A percentile compares a stretch with the other conserved stretches of the same genome.
Conservation (phyloP, 345 rosid genomes). For the Jatropha curcas region DNA sequence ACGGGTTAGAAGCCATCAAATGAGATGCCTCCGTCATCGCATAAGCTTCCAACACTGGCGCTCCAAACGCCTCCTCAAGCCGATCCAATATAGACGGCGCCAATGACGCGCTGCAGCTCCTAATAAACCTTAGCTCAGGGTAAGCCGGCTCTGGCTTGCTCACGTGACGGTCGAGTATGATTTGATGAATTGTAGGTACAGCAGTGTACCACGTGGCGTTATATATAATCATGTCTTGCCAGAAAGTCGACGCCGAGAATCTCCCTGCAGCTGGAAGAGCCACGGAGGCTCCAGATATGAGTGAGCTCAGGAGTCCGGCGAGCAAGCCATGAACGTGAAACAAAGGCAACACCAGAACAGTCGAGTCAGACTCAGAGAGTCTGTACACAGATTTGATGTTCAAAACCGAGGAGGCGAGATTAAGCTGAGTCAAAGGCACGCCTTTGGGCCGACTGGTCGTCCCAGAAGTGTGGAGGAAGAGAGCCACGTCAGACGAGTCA, state of each 20-base stretch:
- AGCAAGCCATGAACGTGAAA: slow-evolving; percentile 87
- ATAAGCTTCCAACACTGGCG: slow-evolving; percentile 87
- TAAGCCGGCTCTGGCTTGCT: slow-evolving; percentile 56
- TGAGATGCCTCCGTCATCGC: slow-evolving; percentile 94
- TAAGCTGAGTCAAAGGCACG: slow-evolving; percentile 68
- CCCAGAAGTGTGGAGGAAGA: slow-evolving; percentile 75
- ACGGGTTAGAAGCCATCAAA: slow-evolving; percentile 76
- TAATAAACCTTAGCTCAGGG: slow-evolving; percentile 72
- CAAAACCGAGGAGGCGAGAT: slow-evolving; percentile 54
- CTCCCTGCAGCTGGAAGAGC: slow-evolving; percentile 77
- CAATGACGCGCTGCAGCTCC: slow-evolving; percentile 89
- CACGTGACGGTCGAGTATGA: slow-evolving; percentile 70
- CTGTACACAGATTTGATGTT: slow-evolving; percentile 72
- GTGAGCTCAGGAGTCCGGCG: slow-evolving; percentile 74
- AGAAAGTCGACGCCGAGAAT: slow-evolving; percentile 82
- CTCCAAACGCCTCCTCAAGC: slow-evolving; percentile 74
- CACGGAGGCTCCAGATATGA: slow-evolving; percentile 74
- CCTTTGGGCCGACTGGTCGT: slow-evolving; percentile 87
- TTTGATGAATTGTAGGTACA: slow-evolving; percentile 91
- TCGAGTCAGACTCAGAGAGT: slow-evolving; percentile 71
- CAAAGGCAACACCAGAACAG: slow-evolving; percentile 74
- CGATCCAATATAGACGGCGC: slow-evolving; percentile 72
- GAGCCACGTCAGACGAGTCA: slow-evolving; percentile 59
- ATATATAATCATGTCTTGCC: slow-evolving; percentile 67
- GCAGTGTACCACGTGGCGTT: slow-evolving; percentile 94